A percentile compares a stretch with the other conserved stretches of the same genome.
phyloP scores from a whole-genome alignment of 257 asterid species.

The Paraleonurus japonicus region DNA sequence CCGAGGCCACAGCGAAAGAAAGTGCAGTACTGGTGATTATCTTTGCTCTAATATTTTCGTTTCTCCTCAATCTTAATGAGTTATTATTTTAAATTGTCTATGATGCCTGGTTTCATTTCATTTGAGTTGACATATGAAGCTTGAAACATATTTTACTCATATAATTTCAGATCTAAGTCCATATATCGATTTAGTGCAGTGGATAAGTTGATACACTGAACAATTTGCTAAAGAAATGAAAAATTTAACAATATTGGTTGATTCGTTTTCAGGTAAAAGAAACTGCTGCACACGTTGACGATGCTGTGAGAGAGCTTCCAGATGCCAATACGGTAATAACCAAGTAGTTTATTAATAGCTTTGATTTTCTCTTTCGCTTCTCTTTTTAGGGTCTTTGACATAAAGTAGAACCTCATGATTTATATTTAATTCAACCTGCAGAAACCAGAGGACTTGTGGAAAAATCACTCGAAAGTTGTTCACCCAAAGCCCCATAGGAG shows the following conservation, averaged over 20 bases:
- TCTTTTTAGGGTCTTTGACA: constrained; percentile 1
- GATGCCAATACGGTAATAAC: constrained; percentile 82
- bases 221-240: neutral
- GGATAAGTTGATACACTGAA: neutral
- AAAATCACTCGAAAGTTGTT: constrained; percentile 82
- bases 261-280: constrained; percentile 65
- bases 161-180: neutral
- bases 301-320: constrained; percentile 95
- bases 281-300: constrained; percentile 91
- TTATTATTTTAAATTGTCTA: constrained; percentile 16
- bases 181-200: neutral
- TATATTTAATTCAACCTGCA: constrained; percentile 40
- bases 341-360: neutral
- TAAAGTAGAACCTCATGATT: constrained; percentile 15
- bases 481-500: constrained; percentile 91
- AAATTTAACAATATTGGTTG: neutral
- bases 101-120: neutral
- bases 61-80: neutral
- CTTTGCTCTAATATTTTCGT: constrained; percentile 8
- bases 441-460: constrained; percentile 99
- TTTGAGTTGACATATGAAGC: constrained; percentile 12
- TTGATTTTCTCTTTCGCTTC: neutral
- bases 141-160: neutral
- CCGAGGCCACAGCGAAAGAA: constrained; percentile 76
- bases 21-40: constrained; percentile 61